Evolutionary conservation across 2,329 filamentous ascomycete species (phyloP), one percentile per base, ranked within the genome.

Genomic region (Gaeumannomyces tritici): DNA sequence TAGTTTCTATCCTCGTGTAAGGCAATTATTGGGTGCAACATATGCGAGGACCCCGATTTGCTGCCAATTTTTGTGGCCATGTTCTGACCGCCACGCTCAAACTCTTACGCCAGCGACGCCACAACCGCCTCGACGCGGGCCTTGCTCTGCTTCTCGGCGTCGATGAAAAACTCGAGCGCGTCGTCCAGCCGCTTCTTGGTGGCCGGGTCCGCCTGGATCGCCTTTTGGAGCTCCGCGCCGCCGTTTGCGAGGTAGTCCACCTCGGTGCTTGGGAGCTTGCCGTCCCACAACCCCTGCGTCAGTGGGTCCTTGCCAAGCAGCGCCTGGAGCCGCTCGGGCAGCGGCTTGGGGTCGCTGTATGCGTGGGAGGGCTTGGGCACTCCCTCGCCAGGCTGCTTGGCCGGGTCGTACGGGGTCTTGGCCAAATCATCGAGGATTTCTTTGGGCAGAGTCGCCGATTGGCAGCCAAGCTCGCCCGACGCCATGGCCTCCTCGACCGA

Each of bases 231-330:
- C 63, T 71, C 73, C 33, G 66, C 73, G 5, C 79, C 79, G 8
- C 73, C 72, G 60, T 81, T 72, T 6, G 75, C 75, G 18, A 82
- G 74, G 63, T 80, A 82, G 65, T 82, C 78, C 2, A 77, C 69
- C 26, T 76, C 71, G 1, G 74, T 76, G 31, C 70, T 70, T 0
- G 74, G 74, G 18, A 76, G 65, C 63, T 73, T 75, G 42, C 75
- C 76, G 55, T 79, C 73, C 72, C 72, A 76, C 24, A 69, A 67
- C 3, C 73, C 65, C 2, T 68, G 71, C 0, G 70, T 72, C 33
- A 81, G 70, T 0, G 77, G 75, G 64, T 81, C 69, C 66, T 21
- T 76, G 68, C 24, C 74, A 66, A 76, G 69, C 11, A 72, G 70
- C 6, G 72, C 70, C 4, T 66, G 67, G 3, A 80, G 71, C 12